Conservation (phyloP, 73 alveolate species). For the Urostyla sp. region DNA sequence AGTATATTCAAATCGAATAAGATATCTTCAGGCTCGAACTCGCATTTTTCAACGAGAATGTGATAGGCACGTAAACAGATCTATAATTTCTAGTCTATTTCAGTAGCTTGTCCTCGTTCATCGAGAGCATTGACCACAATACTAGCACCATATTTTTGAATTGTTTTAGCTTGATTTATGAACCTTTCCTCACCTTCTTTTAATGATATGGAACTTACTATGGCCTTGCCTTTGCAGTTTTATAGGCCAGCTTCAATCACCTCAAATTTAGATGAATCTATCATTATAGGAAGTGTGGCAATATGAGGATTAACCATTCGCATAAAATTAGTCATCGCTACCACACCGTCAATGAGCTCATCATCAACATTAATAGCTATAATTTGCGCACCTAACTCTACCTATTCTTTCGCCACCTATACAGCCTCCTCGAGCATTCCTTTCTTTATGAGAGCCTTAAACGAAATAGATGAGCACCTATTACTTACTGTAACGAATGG, state of each 20-base stretch:
- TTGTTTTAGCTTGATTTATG: constrained; percentile 66
- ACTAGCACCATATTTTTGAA: constrained; percentile 83
- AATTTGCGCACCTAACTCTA: constrained; percentile 85
- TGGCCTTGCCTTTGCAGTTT: constrained; percentile 86
- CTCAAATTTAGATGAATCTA: constrained; percentile 86
- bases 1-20: constrained; percentile 84
- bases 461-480: constrained; percentile 81
- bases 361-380: constrained; percentile 87
- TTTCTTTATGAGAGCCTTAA: constrained; percentile 79
- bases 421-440: constrained; percentile 76
- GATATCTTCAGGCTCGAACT: constrained; percentile 83
- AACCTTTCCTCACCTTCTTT: constrained; percentile 90
- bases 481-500: constrained; percentile 79
- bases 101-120: constrained; percentile 91
- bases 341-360: constrained; percentile 82
- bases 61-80: constrained; percentile 82
- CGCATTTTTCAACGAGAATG: constrained; percentile 62
- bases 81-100: constrained; percentile 71
- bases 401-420: constrained; percentile 81
- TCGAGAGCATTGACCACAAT: constrained; percentile 93
- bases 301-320: constrained; percentile 78
- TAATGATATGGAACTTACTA: constrained; percentile 85
- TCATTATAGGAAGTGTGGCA: constrained; percentile 85
- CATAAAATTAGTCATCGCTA: constrained; percentile 84
- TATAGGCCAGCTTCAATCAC: constrained; percentile 88